These are phyloP conservation scores for Saccharomycopsis sp. DNA, from an alignment of 805 yeast genomes.

Conservation along the genomic window DNA sequence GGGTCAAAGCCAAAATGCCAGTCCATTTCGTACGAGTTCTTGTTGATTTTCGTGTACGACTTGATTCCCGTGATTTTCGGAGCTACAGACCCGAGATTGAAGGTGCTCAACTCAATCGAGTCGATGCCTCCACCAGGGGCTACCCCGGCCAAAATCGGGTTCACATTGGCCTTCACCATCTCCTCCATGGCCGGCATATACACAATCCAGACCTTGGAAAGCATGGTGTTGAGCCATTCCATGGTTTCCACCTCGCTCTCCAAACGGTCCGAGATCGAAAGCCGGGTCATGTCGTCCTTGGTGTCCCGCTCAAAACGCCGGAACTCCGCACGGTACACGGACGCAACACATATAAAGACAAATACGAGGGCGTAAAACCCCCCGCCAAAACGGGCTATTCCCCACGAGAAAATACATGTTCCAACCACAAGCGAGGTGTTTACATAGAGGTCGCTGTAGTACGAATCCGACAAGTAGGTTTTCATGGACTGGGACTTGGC, in stretches of 20 bases:
- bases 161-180: slow-evolving; percentile 64
- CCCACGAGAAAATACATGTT: slow-evolving; percentile 68
- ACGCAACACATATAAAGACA: slow-evolving; percentile 52
- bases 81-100: slow-evolving; percentile 74
- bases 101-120: slow-evolving; percentile 63
- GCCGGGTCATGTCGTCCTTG: slow-evolving; percentile 69
- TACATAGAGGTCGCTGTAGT: slow-evolving; percentile 67
- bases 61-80: slow-evolving; percentile 68
- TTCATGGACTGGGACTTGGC: slow-evolving; percentile 36
- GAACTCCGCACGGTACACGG: slow-evolving; percentile 66
- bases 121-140: slow-evolving; percentile 84
- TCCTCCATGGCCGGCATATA: slow-evolving; percentile 83
- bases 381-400: slow-evolving; percentile 53
- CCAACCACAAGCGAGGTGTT: slow-evolving; percentile 59
- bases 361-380: slow-evolving; percentile 58
- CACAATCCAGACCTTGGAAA: slow-evolving; percentile 80
- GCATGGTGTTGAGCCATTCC: slow-evolving; percentile 73
- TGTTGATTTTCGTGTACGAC: slow-evolving; percentile 64
- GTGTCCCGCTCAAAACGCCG: slow-evolving; percentile 69
- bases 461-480: slow-evolving; percentile 59
- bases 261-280: slow-evolving; percentile 53
- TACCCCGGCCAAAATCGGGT: slow-evolving; percentile 56
- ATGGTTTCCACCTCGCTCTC: slow-evolving; percentile 64
- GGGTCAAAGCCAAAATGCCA: slow-evolving; percentile 81
- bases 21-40: slow-evolving; percentile 69